Evolutionary conservation across 148 eudicot species (phyloP).

Genomic region (Agrostemma githago): DNA sequence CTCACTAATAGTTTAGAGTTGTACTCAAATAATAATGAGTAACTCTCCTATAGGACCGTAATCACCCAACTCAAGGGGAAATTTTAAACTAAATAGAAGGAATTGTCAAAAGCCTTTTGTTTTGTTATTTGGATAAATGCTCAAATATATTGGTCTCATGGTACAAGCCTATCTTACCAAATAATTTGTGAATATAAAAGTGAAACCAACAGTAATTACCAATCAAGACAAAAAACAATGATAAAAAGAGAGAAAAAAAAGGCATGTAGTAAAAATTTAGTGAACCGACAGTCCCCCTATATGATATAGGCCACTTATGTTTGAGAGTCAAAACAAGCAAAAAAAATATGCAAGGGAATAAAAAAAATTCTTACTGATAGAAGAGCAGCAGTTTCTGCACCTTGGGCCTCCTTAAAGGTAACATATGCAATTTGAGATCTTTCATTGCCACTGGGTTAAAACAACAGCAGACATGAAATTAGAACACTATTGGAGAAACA

Average conservation of each 20-base stretch:
- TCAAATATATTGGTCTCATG: too few species aligned
- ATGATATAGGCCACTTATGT: background rate
- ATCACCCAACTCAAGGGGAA: too few species aligned
- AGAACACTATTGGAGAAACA: background rate
- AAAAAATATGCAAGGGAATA: background rate
- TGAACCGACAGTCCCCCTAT: background rate
- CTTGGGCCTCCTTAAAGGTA: slow-evolving; percentile 76
- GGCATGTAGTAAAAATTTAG: background rate
- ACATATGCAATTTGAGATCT: slow-evolving; percentile 83
- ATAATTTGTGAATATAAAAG: too few species aligned
- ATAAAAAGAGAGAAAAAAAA: background rate
- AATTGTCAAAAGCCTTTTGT: too few species aligned
- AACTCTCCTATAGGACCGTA: too few species aligned
- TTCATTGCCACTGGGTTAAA: slow-evolving; percentile 57
- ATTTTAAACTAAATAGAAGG: too few species aligned
- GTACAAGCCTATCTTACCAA: too few species aligned
- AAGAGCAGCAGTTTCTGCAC: slow-evolving; percentile 95
- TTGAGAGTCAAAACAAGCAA: background rate
- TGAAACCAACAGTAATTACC: background rate
- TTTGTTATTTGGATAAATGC: too few species aligned
- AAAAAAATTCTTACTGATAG: slow-evolving; percentile 58
- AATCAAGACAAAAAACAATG: background rate
- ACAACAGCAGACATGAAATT: background rate
- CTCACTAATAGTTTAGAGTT: background rate
- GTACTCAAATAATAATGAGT: background rate